Percentiles rank a stretch among this genome's conserved stretches.
These are phyloP conservation scores for Gigaspora rosea DNA, from an alignment of 192 early-diverging fungal genomes.

Conservation along the genomic window DNA sequence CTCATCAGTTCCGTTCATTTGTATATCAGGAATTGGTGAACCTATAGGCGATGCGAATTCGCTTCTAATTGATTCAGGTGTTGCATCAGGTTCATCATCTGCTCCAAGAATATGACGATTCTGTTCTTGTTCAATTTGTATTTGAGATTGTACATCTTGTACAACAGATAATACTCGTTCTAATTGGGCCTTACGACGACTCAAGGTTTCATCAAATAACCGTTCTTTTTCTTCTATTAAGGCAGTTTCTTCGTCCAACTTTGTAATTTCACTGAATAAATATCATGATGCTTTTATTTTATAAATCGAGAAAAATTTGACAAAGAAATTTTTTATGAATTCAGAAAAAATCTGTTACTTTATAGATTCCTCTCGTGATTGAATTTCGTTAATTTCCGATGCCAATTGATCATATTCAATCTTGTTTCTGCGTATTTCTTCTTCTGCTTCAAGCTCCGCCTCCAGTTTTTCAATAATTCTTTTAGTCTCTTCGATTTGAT, in stretches of 20 bases:
- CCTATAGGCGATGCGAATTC: neutral
- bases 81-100: neutral
- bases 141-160: neutral
- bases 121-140: constrained; percentile 1
- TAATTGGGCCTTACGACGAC: neutral
- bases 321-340: neutral
- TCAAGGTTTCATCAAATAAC: neutral
- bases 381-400: neutral
- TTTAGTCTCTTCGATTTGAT: constrained; percentile 5
- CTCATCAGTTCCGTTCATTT: neutral
- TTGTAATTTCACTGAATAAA: neutral
- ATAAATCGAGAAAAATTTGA: neutral
- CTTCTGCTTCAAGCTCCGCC: constrained; percentile 4
- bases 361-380: constrained; percentile 15
- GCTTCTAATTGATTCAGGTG: constrained; percentile 10
- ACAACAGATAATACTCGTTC: constrained; percentile 14
- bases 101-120: neutral
- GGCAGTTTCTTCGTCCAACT: constrained; percentile 17
- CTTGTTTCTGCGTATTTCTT: constrained; percentile 21
- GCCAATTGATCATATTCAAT: constrained; percentile 18
- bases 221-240: constrained; percentile 17
- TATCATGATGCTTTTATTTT: neutral
- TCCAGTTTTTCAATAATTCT: constrained; percentile 5
- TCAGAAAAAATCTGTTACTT: neutral
- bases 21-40: neutral